These are phyloP conservation scores for Aspergillus neotritici DNA, from an alignment of 2,329 filamentous ascomycete species.

Conservation along the genomic window DNA sequence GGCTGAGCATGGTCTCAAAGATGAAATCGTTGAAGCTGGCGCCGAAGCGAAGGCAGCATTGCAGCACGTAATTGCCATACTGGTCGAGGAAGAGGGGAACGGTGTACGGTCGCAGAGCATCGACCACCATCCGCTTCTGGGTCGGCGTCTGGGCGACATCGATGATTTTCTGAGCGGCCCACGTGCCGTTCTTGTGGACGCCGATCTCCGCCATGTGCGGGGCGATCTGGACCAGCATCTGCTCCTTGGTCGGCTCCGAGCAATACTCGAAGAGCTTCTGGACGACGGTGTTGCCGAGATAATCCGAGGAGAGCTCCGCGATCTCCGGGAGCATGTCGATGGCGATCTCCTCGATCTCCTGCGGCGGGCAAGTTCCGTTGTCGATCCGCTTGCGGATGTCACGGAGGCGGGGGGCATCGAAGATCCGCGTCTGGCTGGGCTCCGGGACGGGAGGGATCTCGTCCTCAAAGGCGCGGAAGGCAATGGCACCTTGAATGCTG, in stretches of 20 bases:
- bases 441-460: constrained; percentile 89
- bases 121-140: constrained; percentile 80
- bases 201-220: constrained; percentile 95
- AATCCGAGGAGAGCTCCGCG: constrained; percentile 89
- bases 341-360: constrained; percentile 89
- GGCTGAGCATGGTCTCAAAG: constrained; percentile 92
- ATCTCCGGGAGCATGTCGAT: constrained; percentile 94
- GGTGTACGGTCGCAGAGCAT: constrained; percentile 77
- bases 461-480: constrained; percentile 64
- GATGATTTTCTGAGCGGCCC: constrained; percentile 99
- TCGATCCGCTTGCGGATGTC: constrained; percentile 98
- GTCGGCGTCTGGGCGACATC: constrained; percentile 81
- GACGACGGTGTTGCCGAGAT: constrained; percentile 97
- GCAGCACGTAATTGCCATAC: constrained; percentile 96
- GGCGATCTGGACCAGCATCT: constrained; percentile 81
- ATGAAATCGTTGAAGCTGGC: constrained; percentile 90
- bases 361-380: constrained; percentile 77
- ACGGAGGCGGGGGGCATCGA: constrained; percentile 88
- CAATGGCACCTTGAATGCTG: constrained; percentile 70
- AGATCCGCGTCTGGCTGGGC: constrained; percentile 78
- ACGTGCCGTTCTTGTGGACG: constrained; percentile 98
- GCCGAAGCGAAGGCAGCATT: constrained; percentile 90
- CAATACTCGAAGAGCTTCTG: constrained; percentile 98
- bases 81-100: constrained; percentile 93
- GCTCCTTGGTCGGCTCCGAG: constrained; percentile 81